Conservation (phyloP, 306 rosid genomes). For the Gillenia trifoliata region DNA sequence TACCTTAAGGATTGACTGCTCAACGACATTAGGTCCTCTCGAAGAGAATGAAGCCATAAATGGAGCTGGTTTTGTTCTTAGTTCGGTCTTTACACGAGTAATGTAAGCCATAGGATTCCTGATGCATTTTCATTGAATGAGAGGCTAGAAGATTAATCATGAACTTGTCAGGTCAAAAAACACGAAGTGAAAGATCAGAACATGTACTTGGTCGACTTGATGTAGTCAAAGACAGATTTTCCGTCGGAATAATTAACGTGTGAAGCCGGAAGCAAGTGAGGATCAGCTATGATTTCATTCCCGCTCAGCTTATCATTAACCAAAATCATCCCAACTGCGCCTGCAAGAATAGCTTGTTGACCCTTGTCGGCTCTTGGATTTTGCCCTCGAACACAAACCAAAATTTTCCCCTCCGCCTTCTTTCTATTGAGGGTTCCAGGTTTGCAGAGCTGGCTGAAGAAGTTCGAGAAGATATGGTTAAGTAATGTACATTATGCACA, state of each 20-base stretch:
- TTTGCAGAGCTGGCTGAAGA: constrained; percentile 31
- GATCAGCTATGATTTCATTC: constrained; percentile 26
- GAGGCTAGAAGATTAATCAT: neutral
- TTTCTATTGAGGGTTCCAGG: constrained; percentile 38
- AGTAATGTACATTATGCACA: neutral
- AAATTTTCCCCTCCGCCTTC: constrained; percentile 56
- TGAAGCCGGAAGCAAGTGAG: constrained; percentile 51
- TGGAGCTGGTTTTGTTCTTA: constrained; percentile 37
- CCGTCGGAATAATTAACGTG: constrained; percentile 38
- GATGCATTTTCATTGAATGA: neutral
- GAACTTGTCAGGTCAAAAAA: neutral
- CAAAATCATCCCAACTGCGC: constrained; percentile 69
- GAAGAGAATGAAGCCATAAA: constrained; percentile 46
- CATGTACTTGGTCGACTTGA: constrained; percentile 27
- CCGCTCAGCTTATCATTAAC: constrained; percentile 8
- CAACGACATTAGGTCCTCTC: constrained; percentile 43
- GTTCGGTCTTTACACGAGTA: constrained; percentile 11
- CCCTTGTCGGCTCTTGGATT: constrained; percentile 32
- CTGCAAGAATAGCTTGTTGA: constrained; percentile 23
- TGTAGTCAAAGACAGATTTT: constrained; percentile 13
- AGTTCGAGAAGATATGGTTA: neutral
- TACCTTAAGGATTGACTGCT: constrained; percentile 47
- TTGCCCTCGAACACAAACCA: constrained; percentile 45
- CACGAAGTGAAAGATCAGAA: neutral
- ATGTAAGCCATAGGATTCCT: constrained; percentile 1